Evolutionary conservation across 1,284 basidiomycete genomes (phyloP).

Genomic region (Irpex sp.): DNA sequence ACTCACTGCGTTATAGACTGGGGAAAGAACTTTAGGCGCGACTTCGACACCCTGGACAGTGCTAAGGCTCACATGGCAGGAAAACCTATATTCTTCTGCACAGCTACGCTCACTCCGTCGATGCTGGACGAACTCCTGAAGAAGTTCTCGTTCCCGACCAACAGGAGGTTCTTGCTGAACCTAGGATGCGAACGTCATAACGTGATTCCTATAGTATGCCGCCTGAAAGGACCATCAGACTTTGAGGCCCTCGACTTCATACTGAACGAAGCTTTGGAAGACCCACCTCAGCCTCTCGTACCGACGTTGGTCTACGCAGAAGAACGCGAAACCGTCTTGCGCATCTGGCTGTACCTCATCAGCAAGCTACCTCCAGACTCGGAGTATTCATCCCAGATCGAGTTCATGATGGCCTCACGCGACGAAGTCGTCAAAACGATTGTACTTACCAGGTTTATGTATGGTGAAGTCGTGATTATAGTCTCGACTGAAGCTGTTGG

Average conservation of each 20-base stretch:
- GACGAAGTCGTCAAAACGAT: background rate
- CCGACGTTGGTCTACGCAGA: background rate
- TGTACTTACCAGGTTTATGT: conserved; percentile 5
- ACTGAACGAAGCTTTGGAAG: background rate
- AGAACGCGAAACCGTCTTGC: background rate
- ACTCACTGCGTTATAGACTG: conserved; percentile 20
- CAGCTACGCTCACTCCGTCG: conserved; percentile 14
- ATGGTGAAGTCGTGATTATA: conserved; percentile 8
- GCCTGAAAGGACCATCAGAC: conserved; percentile 1
- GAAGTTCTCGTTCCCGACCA: conserved; percentile 1
- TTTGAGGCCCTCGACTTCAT: conserved; percentile 6
- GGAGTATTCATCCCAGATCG: background rate
- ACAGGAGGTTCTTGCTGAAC: conserved; percentile 9
- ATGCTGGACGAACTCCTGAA: conserved; percentile 4
- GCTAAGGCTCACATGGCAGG: conserved; percentile 13
- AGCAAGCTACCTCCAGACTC: background rate
- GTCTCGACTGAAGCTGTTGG: conserved; percentile 11
- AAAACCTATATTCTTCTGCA: conserved; percentile 13
- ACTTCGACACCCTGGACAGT: conserved; percentile 12
- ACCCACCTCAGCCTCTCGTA: background rate
- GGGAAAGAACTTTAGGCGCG: conserved; percentile 15
- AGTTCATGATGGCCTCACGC: background rate
- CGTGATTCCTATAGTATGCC: conserved; percentile 11
- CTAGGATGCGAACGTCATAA: conserved; percentile 19
- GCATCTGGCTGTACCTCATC: background rate